phyloP scores from a whole-genome alignment of 768 basidiomycete genomes.

The Podaxis mareebaensis region DNA sequence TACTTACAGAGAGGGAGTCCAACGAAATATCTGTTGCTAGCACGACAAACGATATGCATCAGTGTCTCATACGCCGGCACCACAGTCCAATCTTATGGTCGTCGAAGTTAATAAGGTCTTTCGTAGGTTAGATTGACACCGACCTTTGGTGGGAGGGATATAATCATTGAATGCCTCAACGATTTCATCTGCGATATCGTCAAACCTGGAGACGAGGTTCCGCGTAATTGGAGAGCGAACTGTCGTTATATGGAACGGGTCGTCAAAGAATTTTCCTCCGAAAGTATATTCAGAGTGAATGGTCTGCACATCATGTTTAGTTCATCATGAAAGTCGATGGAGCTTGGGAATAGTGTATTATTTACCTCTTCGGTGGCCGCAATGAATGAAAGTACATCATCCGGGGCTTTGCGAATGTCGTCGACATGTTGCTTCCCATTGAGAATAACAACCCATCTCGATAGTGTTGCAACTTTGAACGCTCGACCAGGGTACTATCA shows the following conservation, averaged over 20 bases:
- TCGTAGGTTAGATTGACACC: neutral
- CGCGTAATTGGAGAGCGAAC: constrained; percentile 30
- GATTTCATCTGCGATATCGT: constrained; percentile 44
- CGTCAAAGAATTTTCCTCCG: constrained; percentile 26
- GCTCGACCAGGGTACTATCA: constrained; percentile 13
- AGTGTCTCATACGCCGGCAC: constrained; percentile 26
- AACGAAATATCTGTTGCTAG: constrained; percentile 43
- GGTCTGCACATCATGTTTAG: constrained; percentile 23
- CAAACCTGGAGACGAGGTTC: constrained; percentile 34
- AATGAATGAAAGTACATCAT: constrained; percentile 27
- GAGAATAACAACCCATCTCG: constrained; percentile 32
- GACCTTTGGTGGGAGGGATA: constrained; percentile 32
- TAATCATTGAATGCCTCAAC: constrained; percentile 34
- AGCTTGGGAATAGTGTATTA: neutral
- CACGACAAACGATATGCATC: constrained; percentile 36
- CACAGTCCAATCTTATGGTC: constrained; percentile 35
- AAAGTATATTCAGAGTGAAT: constrained; percentile 37
- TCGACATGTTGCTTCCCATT: constrained; percentile 31
- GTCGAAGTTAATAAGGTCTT: neutral
- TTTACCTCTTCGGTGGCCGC: constrained; percentile 14
- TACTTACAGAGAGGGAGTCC: constrained; percentile 46
- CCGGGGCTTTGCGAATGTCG: constrained; percentile 33
- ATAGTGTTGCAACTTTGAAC: constrained; percentile 21
- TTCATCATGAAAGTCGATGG: neutral
- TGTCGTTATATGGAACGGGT: constrained; percentile 27